Conservation (phyloP, 1,284 basidiomycete species). For the Paramarasmius palmivorus region DNA sequence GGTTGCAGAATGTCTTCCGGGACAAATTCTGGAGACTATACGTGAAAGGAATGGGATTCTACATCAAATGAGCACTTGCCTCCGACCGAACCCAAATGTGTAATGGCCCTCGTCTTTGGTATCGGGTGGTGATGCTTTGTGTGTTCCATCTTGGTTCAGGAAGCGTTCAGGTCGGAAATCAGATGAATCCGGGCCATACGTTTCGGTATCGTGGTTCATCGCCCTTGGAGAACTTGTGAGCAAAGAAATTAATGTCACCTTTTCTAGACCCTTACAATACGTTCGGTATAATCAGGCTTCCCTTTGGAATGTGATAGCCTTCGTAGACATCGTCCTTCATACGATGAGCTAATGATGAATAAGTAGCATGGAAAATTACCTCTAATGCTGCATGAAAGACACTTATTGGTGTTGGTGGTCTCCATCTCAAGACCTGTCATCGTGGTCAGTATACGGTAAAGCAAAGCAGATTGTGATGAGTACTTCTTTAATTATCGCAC, state of each 20-base stretch:
- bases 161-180: conserved; percentile 9
- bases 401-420: too few species aligned
- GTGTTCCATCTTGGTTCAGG: neutral
- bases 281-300: neutral
- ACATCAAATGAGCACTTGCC: neutral
- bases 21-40: too few species aligned
- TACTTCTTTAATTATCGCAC: too few species aligned
- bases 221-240: neutral
- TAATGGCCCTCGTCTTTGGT: conserved; percentile 8
- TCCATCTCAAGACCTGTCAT: too few species aligned
- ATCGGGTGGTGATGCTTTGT: neutral
- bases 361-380: too few species aligned
- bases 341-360: neutral
- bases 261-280: conserved; percentile 2
- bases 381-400: too few species aligned
- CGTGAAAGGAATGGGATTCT: too few species aligned
- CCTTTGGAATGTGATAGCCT: conserved; percentile 9
- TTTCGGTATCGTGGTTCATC: conserved; percentile 4
- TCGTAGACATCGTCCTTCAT: conserved; percentile 10
- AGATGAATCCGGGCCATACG: conserved; percentile 5
- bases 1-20: too few species aligned
- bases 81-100: conserved; percentile 8
- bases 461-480: too few species aligned
- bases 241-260: neutral
- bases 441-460: too few species aligned